Conservation (phyloP, 202 grass and related monocot species). For the Elaeis oleifera region DNA sequence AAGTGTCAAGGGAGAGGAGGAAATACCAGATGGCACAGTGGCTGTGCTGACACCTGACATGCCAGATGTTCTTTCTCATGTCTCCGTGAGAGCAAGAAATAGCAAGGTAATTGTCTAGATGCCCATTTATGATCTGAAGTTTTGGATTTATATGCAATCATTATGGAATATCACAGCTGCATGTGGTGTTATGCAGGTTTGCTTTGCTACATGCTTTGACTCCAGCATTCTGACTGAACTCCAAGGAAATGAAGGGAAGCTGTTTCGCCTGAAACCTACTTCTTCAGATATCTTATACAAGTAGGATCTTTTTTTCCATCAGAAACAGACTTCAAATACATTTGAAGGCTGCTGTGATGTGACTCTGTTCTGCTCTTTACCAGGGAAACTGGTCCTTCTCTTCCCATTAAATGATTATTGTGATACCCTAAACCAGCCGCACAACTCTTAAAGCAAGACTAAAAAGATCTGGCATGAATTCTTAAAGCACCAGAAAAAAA, state of each 20-base stretch:
- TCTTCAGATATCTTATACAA: conserved; percentile 82
- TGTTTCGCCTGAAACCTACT: conserved; percentile 65
- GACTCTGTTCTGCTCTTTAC: background rate
- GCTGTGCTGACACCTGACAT: conserved; percentile 93
- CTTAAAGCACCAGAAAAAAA: too few relatives aligned
- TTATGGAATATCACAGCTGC: background rate
- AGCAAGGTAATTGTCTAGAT: conserved; percentile 58
- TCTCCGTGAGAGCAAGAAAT: conserved; percentile 96
- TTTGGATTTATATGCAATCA: background rate
- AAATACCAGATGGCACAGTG: conserved; percentile 85
- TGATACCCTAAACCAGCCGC: too few relatives aligned
- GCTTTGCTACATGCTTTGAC: conserved; percentile 94
- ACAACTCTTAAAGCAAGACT: too few relatives aligned
- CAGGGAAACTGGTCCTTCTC: too few relatives aligned
- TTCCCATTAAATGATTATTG: too few relatives aligned
- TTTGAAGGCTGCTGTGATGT: background rate
- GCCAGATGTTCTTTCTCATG: conserved; percentile 98
- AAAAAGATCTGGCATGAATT: too few relatives aligned
- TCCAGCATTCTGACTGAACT: conserved; percentile 48
- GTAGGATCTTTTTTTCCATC: conserved; percentile 22
- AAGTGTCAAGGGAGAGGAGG: conserved; percentile 94
- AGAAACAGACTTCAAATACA: background rate
- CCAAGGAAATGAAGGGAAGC: conserved; percentile 61
- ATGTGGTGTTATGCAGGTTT: conserved; percentile 44
- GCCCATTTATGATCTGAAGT: conserved; percentile 13